Evolutionary conservation across 108 stramenopile species (phyloP).

Genomic region (Mayamaea pseudoterrestris): DNA sequence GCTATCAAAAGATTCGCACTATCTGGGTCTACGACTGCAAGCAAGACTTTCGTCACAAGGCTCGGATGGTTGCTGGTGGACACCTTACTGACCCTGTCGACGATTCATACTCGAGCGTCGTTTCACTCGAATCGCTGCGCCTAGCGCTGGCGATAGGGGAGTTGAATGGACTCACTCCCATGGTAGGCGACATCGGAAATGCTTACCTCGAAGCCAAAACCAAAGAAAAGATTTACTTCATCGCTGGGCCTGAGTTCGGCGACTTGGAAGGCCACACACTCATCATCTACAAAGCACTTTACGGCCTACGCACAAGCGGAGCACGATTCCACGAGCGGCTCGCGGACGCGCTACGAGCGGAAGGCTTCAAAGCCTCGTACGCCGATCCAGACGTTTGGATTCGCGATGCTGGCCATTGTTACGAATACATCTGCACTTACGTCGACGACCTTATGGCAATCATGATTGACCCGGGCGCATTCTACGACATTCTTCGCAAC

Average conservation of each 20-base stretch:
- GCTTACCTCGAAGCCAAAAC: slow-evolving; percentile 30
- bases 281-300: slow-evolving; percentile 19
- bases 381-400: too few relatives aligned
- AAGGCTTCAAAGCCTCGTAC: too few relatives aligned
- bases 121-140: slow-evolving; percentile 27
- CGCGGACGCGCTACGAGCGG: too few relatives aligned
- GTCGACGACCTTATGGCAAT: too few relatives aligned
- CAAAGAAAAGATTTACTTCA: slow-evolving; percentile 18
- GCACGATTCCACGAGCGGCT: too few relatives aligned
- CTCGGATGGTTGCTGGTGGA: slow-evolving; percentile 28
- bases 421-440: too few relatives aligned
- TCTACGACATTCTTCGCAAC: too few relatives aligned
- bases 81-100: slow-evolving; percentile 17
- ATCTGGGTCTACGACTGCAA: slow-evolving; percentile 37
- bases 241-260: slow-evolving; percentile 26
- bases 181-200: slow-evolving; percentile 23
- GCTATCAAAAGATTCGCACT: background rate
- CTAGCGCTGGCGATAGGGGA: too few relatives aligned
- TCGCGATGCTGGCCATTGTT: too few relatives aligned
- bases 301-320: slow-evolving; percentile 28
- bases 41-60: slow-evolving; percentile 24
- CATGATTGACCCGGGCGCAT: too few relatives aligned
- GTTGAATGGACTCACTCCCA: too few relatives aligned
- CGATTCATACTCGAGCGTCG: slow-evolving; percentile 37
- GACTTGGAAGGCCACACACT: slow-evolving; percentile 7